Evolutionary conservation across 2,329 filamentous ascomycete species (phyloP), one percentile per base, ranked within the genome.

Genomic region (Xylaria sp.): DNA sequence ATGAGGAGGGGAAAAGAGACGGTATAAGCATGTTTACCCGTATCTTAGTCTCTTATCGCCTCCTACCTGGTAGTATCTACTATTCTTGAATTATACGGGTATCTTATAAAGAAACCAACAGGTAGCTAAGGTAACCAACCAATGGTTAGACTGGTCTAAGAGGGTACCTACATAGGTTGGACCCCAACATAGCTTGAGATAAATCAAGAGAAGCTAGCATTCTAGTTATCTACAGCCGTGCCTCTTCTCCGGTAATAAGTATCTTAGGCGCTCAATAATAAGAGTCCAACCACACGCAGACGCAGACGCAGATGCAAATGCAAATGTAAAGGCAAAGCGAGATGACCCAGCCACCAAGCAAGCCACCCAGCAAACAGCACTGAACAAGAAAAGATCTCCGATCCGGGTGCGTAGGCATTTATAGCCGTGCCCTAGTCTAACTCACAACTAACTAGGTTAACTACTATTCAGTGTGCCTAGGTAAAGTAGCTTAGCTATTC

Each of bases 261-360:
- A 27, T 27, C 24, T 4, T 27, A 47, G n/a, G 14, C 14, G 14
- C 42, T 19, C 42, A 19, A 11, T 7, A 24, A 36, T 19, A 34
- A 27, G 24, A 55, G 51, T n/a, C 60, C 27, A 32, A 14, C 11
- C 50, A 48, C 34, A 47, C 55, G 36, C 50, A 32, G 27, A 12
- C 50, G 19, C 32, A 39, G 34, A 42, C 19, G 11, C 53, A 17
- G 4, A 17, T 27, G 36, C 36, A 24, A 36, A 21, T 3, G 19
- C 47, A 36, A 60, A 48, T 34, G 11, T n/a, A 53, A 53, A 19
- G 34, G 11, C 34, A 24, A n/a, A 11, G n/a, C 42, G 8, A 47
- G 42, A 19, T 42, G 5, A 53, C 24, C 50, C 60, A 55, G 60
- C 50, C 50, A 47, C 60, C 36, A 32, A 62, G 32, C 42, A 47